A percentile compares a stretch with the other conserved stretches of the same genome.
Conservation (phyloP, 2,329 filamentous ascomycete genomes). For the Thelonectria blattea region DNA sequence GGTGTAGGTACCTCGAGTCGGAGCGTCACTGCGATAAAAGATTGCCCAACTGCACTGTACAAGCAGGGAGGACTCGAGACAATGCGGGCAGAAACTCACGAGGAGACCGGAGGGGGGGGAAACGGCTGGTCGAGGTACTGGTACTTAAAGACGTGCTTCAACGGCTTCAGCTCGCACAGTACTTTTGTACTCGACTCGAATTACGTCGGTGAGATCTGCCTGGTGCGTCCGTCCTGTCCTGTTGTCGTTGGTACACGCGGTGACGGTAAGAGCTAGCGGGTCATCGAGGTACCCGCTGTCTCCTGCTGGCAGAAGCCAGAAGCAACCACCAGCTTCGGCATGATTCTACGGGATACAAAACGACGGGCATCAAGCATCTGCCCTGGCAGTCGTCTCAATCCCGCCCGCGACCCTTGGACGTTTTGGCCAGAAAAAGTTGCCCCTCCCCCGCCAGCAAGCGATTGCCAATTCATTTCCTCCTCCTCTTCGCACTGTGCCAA, state of each 20-base stretch:
- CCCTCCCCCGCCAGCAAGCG: conserved; percentile 20
- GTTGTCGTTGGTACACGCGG: too few species aligned
- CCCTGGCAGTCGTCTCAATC: neutral
- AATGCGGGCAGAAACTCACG: neutral
- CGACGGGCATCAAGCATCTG: neutral
- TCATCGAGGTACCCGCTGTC: neutral
- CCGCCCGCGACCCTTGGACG: neutral
- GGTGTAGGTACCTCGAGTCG: too few species aligned
- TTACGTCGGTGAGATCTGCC: neutral
- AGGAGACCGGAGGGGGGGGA: too few species aligned
- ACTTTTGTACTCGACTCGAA: neutral
- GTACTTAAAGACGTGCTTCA: neutral
- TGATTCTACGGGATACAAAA: conserved; percentile 10
- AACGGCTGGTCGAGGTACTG: neutral
- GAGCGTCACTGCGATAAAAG: neutral
- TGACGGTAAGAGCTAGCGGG: neutral
- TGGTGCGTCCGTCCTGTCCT: neutral
- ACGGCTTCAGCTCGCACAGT: too few species aligned
- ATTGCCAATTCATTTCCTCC: neutral
- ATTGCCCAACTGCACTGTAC: neutral
- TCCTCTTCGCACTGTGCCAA: neutral
- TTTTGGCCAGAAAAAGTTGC: neutral
- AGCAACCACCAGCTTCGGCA: conserved; percentile 20
- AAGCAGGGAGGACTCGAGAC: neutral
- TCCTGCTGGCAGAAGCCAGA: neutral